Conservation (phyloP, 306 rosid genomes). For the Dryas alaskensis region DNA sequence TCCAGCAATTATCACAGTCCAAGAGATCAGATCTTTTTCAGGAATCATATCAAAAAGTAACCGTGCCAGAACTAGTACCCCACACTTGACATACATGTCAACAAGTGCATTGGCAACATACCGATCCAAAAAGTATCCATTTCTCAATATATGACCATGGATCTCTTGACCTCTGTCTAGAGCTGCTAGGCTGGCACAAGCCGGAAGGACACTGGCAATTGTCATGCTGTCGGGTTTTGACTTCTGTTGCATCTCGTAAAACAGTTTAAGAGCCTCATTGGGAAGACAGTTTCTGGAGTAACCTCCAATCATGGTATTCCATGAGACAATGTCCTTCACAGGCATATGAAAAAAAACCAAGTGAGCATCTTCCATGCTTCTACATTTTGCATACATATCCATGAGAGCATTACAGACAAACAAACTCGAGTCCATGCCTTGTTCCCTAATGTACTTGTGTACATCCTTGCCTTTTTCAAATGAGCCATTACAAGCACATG, state of each 20-base stretch:
- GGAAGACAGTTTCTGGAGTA: conserved; percentile 60
- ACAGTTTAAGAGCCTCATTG: conserved; percentile 52
- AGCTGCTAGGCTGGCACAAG: conserved; percentile 73
- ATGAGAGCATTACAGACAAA: conserved; percentile 68
- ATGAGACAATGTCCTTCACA: conserved; percentile 54
- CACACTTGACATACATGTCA: conserved; percentile 70
- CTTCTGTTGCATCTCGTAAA: conserved; percentile 48
- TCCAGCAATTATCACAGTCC: conserved; percentile 71
- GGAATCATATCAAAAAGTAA: conserved; percentile 48
- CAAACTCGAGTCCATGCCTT: conserved; percentile 40
- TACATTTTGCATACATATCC: conserved; percentile 87
- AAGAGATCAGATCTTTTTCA: conserved; percentile 54
- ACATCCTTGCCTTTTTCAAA: conserved; percentile 49
- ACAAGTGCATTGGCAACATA: conserved; percentile 58
- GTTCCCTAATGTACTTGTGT: conserved; percentile 53
- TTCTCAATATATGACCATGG: conserved; percentile 53
- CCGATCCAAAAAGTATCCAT: conserved; percentile 40
- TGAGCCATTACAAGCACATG: conserved; percentile 50
- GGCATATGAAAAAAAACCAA: conserved; percentile 47
- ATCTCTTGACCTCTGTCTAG: conserved; percentile 63
- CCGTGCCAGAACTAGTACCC: conserved; percentile 51
- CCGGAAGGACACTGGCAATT: conserved; percentile 59
- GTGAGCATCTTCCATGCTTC: conserved; percentile 71
- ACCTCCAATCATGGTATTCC: conserved; percentile 80
- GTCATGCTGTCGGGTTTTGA: conserved; percentile 49